Base-by-base conservation (phyloP, 2,329 filamentous ascomycete genomes). In the Diaporthe vexans region DNA sequence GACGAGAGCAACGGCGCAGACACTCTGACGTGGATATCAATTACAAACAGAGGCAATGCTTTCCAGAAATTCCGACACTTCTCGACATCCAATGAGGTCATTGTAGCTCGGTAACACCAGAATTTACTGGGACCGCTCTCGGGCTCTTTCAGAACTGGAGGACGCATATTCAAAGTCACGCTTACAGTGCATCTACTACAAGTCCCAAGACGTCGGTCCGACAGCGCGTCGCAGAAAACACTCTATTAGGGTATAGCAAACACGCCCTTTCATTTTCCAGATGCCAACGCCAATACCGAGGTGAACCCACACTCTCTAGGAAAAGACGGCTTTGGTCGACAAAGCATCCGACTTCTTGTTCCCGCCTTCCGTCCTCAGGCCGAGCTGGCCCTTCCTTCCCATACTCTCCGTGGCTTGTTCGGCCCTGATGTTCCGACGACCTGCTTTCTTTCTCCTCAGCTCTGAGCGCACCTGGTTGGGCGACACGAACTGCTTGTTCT, bases 401-500 rank as follows among this genome's bases (percentile, higher is more conserved):
- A 92, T 86, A 77, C 92, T 89, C 81, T 96, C 94, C 67, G 93
- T 87, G 77, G 90, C 87, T 78, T 93, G 91, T 81, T 97, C 95
- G 40, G 92, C 91, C 75, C 97, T 89, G 73, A 89, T 88, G 78
- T 94, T 94, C 85, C 97, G 96, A 78, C 91, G 91, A 65, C 91
- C 90, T 0, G 95, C 94, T 87, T 94, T 95, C 78, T 90, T 88
- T 84, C 91, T 87, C 78, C 94, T 89, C 78, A 97, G 84, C 77
- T 98, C 97, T 54, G 94, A 88, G 78, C 97, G 90, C 77, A 98
- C 91, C 85, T 98, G 94, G 90, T 99, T 99, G 13, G 97, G 97
- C 78, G 94, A 97, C 71, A 99, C 94, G 80, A 98, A 99, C 83
- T 98, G 93, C 88, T 95, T 97, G 87, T 98, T 98, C 88, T 98